These are phyloP conservation scores for Pichia californica DNA, from an alignment of 805 yeast species.

Conservation along the genomic window DNA sequence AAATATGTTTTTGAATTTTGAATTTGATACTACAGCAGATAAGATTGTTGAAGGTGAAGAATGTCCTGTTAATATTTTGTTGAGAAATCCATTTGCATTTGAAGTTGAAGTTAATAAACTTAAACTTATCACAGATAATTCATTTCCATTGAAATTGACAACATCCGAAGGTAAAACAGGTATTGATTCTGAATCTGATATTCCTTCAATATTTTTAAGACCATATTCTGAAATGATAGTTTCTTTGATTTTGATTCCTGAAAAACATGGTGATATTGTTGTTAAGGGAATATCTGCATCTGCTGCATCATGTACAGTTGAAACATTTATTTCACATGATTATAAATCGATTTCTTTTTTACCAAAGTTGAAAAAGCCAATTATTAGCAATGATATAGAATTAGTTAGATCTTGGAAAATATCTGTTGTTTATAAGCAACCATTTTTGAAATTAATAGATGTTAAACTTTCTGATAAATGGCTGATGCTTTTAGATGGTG, in stretches of 20 bases:
- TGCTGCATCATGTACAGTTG: conserved; percentile 43
- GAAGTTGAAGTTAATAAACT: conserved; percentile 55
- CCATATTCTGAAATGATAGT: conserved; percentile 35
- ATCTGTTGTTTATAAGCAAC: conserved; percentile 41
- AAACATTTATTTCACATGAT: conserved; percentile 29
- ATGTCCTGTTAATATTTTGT: conserved; percentile 45
- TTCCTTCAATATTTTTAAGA: conserved; percentile 28
- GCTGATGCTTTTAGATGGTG: conserved; percentile 78
- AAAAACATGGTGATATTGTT: conserved; percentile 39
- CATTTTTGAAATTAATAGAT: conserved; percentile 47
- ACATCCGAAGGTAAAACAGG: conserved; percentile 4
- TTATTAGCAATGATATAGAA: neutral
- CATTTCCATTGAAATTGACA: conserved; percentile 19
- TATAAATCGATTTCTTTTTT: neutral
- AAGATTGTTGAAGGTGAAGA: conserved; percentile 55
- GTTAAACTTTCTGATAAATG: conserved; percentile 55
- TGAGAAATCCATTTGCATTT: conserved; percentile 79
- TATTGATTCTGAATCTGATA: conserved; percentile 13
- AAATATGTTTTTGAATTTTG: conserved; percentile 32
- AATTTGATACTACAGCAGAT: conserved; percentile 12
- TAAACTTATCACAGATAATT: conserved; percentile 28
- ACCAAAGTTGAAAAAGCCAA: conserved; percentile 9
- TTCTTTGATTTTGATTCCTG: conserved; percentile 42
- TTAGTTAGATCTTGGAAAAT: conserved; percentile 28
- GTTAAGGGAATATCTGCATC: conserved; percentile 47